These are phyloP conservation scores for Leishmania mexicana DNA, from an alignment of 208 protist genomes.

Conservation along the genomic window DNA sequence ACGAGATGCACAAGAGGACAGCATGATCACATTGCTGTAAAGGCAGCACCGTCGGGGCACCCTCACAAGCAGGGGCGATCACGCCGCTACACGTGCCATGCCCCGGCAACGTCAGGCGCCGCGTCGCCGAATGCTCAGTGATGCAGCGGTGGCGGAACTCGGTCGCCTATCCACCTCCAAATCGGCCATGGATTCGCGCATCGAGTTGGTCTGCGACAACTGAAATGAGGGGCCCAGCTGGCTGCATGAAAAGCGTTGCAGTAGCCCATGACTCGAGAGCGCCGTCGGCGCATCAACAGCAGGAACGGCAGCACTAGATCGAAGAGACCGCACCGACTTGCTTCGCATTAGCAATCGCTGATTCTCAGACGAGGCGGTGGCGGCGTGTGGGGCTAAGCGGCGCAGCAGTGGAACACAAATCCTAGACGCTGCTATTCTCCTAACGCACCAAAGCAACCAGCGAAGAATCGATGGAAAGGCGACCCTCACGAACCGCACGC, in stretches of 20 bases:
- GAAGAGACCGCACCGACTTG: background rate
- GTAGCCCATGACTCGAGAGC: background rate
- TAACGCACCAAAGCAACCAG: background rate
- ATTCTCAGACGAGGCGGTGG: background rate
- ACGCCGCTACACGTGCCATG: too few species aligned
- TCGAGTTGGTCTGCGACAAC: background rate
- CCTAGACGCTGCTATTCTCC: background rate
- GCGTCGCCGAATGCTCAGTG: conserved; percentile 2
- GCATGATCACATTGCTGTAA: background rate
- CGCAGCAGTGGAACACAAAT: background rate
- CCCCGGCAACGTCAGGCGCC: background rate
- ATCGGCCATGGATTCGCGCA: background rate
- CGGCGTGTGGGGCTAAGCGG: background rate
- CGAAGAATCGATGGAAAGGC: background rate
- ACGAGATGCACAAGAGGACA: background rate
- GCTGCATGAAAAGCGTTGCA: background rate
- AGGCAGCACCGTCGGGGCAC: background rate
- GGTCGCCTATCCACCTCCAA: background rate
- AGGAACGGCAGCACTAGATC: background rate
- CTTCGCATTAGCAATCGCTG: background rate
- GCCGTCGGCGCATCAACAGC: background rate
- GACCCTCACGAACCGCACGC: background rate
- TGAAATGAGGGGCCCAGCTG: background rate
- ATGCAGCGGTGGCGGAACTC: background rate
- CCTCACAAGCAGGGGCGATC: background rate